A percentile compares a stretch with the other conserved stretches of the same genome.
Evolutionary conservation across 495 filamentous ascomycete species (phyloP).

Genomic region (Opeltia flavorubescens): DNA sequence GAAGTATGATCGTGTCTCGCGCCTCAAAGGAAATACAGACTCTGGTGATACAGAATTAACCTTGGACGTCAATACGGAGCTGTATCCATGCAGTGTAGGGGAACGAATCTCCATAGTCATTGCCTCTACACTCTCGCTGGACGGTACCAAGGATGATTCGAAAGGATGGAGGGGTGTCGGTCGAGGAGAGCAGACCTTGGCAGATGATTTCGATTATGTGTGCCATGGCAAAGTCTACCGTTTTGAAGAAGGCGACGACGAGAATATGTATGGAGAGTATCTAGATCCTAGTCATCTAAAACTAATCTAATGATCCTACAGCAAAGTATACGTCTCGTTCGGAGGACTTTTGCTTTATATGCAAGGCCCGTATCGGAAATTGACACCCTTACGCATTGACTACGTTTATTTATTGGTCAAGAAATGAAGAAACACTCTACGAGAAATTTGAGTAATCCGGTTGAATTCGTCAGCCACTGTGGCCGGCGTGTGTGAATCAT

Average conservation of each 20-base stretch:
- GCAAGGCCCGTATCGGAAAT: constrained; percentile 89
- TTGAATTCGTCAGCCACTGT: neutral
- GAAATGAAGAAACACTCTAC: too few species aligned
- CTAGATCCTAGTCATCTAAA: too few species aligned
- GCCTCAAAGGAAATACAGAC: constrained; percentile 55
- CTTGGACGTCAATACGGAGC: constrained; percentile 88
- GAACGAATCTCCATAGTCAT: constrained; percentile 68
- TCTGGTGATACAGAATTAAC: constrained; percentile 59
- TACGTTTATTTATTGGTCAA: constrained; percentile 87
- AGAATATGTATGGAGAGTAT: constrained; percentile 83
- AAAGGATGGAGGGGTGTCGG: constrained; percentile 74
- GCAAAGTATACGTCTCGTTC: constrained; percentile 85
- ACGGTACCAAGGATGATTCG: constrained; percentile 58
- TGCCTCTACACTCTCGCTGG: constrained; percentile 70
- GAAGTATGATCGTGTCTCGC: constrained; percentile 92
- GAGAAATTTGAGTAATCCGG: too few species aligned
- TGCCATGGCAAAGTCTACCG: constrained; percentile 96
- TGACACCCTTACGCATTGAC: constrained; percentile 79
- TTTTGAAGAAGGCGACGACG: constrained; percentile 76
- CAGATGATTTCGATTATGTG: constrained; percentile 92
- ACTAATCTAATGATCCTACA: too few species aligned
- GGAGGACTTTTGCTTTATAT: constrained; percentile 81
- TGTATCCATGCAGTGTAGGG: constrained; percentile 61
- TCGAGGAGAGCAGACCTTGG: constrained; percentile 61
- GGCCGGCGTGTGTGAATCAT: neutral